Evolutionary conservation across 495 filamentous ascomycete species (phyloP), one percentile per base, ranked within the genome.

Genomic region (Tuber umbilicatum): DNA sequence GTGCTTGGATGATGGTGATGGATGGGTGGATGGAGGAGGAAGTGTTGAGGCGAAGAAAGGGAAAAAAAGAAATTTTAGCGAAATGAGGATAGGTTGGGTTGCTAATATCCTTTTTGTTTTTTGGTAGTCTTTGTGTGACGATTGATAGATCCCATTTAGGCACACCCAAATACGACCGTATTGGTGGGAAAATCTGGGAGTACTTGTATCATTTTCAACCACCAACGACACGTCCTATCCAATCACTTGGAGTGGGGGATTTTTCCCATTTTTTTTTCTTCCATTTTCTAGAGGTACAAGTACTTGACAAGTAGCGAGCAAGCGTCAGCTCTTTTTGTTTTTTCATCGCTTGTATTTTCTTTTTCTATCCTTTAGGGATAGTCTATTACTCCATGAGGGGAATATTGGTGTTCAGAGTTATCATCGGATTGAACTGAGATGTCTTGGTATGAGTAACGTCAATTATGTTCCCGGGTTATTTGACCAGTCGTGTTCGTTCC

Each of bases 31-130:
- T 40, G 21, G 45, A 1, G 21, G 45, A n/a, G 5, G 47, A 23
- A 7, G 21, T 23, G 21, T 10, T 31, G 7, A 14, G 10, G 10
- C 7, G 10, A 12, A 16, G 10, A 5, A 16, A 4, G 23, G 47
- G n/a, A 55, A 55, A 64, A 64, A 64, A 64, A 64, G 55, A 64
- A 64, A 31, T 31, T 64, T 64, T 64, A 64, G 55, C 55, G 55
- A 64, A 64, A 64, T 64, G 55, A 19, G 19, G 55, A 64, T 64
- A 14, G 31, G 55, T 64, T 17, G 2, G 14, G 55, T 64, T 64
- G 55, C 55, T 35, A 64, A 64, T 64, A 35, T 64, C 55, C 27
- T 64, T 64, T 31, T 31, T 35, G 27, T 35, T 64, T 64, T 64
- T 35, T 64, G 55, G 55, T 35, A 64, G 12, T 27, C 55, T 17